phyloP scores from a whole-genome alignment of 2,329 filamentous ascomycete genomes.

The Lachnellula occidentalis region DNA sequence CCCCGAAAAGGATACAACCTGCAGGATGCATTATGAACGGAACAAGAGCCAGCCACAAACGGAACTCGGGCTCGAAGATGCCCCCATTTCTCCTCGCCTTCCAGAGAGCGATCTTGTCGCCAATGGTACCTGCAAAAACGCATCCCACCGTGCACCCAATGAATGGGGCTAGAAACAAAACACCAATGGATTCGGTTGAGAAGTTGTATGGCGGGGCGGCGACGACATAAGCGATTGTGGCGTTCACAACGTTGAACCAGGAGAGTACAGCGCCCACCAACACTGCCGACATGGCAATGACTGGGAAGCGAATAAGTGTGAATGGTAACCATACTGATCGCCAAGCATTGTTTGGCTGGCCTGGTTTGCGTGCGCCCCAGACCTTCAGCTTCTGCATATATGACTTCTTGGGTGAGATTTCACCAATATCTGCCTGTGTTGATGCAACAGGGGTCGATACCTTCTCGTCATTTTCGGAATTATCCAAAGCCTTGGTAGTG shows the following conservation, averaged over 20 bases:
- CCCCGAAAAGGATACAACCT: too few relatives aligned
- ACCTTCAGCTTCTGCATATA: too few relatives aligned
- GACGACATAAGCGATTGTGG: conserved; percentile 12
- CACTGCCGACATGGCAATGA: too few relatives aligned
- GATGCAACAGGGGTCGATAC: too few relatives aligned
- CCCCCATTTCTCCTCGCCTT: conserved; percentile 23
- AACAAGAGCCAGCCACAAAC: conserved; percentile 26
- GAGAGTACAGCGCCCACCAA: neutral
- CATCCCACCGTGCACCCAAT: conserved; percentile 12
- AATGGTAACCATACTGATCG: too few relatives aligned
- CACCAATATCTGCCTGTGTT: too few relatives aligned
- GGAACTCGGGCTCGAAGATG: conserved; percentile 35
- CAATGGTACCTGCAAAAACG: conserved; percentile 10
- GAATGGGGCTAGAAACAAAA: conserved; percentile 5
- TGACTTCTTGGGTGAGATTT: too few relatives aligned
- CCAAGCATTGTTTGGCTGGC: too few relatives aligned
- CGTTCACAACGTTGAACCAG: conserved; percentile 14
- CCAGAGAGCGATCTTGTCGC: conserved; percentile 42
- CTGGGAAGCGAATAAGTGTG: too few relatives aligned
- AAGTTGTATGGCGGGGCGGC: conserved; percentile 14
- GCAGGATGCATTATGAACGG: conserved; percentile 17
- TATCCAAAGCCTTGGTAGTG: too few relatives aligned
- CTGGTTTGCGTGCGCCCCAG: too few relatives aligned
- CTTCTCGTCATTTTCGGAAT: too few relatives aligned
- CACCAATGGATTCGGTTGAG: conserved; percentile 7